phyloP scores from a whole-genome alignment of 495 filamentous ascomycete species.

The Tuber umbilicatum region DNA sequence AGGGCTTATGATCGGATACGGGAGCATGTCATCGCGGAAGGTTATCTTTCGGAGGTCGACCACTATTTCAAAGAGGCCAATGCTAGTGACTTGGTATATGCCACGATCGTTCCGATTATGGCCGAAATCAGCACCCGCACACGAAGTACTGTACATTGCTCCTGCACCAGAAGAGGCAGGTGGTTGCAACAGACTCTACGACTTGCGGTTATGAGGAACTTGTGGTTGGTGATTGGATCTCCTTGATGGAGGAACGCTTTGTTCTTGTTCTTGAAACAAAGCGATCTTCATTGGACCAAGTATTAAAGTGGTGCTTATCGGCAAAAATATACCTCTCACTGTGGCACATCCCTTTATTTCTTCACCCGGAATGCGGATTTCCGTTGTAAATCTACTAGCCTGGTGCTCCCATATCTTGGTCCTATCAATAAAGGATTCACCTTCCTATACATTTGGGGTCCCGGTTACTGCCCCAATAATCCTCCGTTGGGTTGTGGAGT shows the following conservation, averaged over 20 bases:
- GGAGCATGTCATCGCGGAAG: constrained; percentile 20
- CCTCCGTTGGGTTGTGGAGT: no score
- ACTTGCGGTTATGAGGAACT: constrained; percentile 12
- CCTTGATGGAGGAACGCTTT: constrained; percentile 10
- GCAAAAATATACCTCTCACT: constrained; percentile 25
- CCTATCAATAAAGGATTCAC: no score
- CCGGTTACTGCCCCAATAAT: no score
- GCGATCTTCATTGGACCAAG: constrained; percentile 15
- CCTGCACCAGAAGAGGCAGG: constrained; percentile 10
- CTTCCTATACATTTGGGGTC: no score
- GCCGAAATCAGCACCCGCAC: constrained; percentile 12
- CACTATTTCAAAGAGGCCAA: constrained; percentile 24
- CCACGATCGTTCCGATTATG: constrained; percentile 19
- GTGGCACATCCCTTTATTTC: no score
- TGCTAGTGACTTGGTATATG: constrained; percentile 19
- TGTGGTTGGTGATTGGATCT: constrained; percentile 15
- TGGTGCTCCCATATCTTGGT: no score
- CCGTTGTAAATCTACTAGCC: no score
- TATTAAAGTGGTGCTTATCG: constrained; percentile 19
- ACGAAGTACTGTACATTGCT: constrained; percentile 10
- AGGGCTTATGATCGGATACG: constrained; percentile 16
- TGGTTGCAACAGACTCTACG: constrained; percentile 12
- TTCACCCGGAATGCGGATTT: no score
- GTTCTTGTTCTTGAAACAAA: constrained; percentile 21
- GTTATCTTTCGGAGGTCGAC: constrained; percentile 21